Conservation (phyloP, 2,329 filamentous ascomycete species). For the Westerdykella aurantiaca region DNA sequence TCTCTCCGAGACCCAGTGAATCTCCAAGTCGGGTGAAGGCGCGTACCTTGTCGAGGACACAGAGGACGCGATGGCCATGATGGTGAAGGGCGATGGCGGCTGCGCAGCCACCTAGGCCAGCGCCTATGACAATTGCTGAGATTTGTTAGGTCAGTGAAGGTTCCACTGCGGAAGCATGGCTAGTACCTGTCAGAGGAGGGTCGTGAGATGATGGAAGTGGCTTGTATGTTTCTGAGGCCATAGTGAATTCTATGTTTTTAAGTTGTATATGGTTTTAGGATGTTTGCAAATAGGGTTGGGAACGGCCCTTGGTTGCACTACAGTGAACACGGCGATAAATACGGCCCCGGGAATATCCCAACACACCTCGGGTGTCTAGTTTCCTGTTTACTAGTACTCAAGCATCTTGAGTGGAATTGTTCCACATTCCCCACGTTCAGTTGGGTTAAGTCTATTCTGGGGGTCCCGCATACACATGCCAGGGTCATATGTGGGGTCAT, state of each 20-base stretch:
- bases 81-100: constrained; percentile 46
- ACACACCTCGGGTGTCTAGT: no score
- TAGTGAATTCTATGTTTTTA: background rate
- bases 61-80: constrained; percentile 40
- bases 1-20: constrained; percentile 42
- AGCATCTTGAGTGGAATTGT: no score
- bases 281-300: no score
- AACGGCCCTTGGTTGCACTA: no score
- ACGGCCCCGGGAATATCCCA: no score
- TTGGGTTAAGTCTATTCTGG: no score
- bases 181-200: constrained; percentile 14
- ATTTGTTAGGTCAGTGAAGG: constrained; percentile 4
- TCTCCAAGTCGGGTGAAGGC: constrained; percentile 43
- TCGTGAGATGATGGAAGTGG: constrained; percentile 9
- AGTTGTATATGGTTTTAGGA: no score
- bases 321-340: no score
- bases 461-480: no score
- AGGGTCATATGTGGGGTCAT: no score
- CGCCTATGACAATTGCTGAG: constrained; percentile 47
- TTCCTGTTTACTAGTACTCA: no score
- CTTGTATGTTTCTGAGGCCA: constrained; percentile 4
- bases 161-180: background rate
- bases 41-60: constrained; percentile 42
- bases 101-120: constrained; percentile 47
- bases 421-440: no score